Evolutionary conservation across 768 basidiomycete genomes (phyloP).

Genomic region (Mycena galericulata): DNA sequence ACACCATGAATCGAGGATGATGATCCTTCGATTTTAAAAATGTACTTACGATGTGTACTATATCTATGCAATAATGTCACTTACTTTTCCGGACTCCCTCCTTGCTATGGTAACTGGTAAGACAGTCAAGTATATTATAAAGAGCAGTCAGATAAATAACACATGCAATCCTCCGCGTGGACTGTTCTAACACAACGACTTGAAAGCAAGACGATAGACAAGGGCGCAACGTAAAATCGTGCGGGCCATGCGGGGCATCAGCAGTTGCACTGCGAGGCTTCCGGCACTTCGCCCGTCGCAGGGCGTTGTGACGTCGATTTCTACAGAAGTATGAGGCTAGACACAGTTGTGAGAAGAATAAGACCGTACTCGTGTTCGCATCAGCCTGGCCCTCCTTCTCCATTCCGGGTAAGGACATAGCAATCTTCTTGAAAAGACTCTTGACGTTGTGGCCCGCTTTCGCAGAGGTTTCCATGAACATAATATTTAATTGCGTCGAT

Average conservation of each 20-base stretch:
- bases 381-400: constrained; percentile 81
- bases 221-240: constrained; percentile 6
- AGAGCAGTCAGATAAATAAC: constrained; percentile 32
- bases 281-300: constrained; percentile 77
- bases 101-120: no score
- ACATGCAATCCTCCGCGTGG: constrained; percentile 27
- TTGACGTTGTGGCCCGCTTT: constrained; percentile 99
- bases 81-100: no score
- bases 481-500: constrained; percentile 89
- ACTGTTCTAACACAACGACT: constrained; percentile 28
- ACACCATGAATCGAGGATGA: constrained; percentile 95
- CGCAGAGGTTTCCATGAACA: constrained; percentile 99
- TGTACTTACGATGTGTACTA: constrained; percentile 17
- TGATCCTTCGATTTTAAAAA: constrained; percentile 13
- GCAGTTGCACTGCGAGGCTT: constrained; percentile 89
- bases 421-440: constrained; percentile 99
- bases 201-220: constrained; percentile 29
- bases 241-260: constrained; percentile 48
- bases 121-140: constrained; percentile 39
- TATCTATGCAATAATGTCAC: no score
- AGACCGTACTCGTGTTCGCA: constrained; percentile 62
- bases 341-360: constrained; percentile 25
- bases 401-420: constrained; percentile 97
- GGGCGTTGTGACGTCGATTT: constrained; percentile 92
- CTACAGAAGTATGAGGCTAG: constrained; percentile 52